Evolutionary conservation across 2,329 filamentous ascomycete genomes (phyloP).

Genomic region (Monosporascus sp.): DNA sequence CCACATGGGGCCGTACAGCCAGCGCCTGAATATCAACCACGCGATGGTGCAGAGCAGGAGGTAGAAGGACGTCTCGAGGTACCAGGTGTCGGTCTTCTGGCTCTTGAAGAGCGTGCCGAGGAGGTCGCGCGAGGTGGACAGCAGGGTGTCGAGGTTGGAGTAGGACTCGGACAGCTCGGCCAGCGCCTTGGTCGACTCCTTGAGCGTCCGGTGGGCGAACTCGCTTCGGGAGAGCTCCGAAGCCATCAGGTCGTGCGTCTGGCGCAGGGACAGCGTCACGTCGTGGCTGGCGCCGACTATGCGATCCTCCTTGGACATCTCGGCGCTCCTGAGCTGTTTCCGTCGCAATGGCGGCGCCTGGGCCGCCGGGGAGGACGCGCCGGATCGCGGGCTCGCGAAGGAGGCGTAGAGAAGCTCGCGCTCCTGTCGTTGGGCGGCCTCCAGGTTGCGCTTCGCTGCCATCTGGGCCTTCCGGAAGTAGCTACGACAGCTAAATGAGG

Average conservation of each 20-base stretch:
- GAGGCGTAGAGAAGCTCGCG: slow-evolving; percentile 68
- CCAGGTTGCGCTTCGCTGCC: slow-evolving; percentile 68
- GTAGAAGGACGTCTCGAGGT: slow-evolving; percentile 85
- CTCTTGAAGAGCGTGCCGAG: slow-evolving; percentile 75
- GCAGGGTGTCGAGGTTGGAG: slow-evolving; percentile 68
- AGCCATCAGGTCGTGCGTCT: slow-evolving; percentile 83
- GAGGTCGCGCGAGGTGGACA: slow-evolving; percentile 68
- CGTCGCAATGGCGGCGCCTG: slow-evolving; percentile 14
- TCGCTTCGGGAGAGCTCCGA: slow-evolving; percentile 78
- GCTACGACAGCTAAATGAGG: slow-evolving; percentile 42
- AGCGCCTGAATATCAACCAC: slow-evolving; percentile 81
- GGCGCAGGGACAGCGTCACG: slow-evolving; percentile 76
- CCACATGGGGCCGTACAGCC: slow-evolving; percentile 85
- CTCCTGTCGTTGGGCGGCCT: slow-evolving; percentile 69
- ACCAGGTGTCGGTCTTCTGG: slow-evolving; percentile 98
- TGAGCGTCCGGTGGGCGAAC: slow-evolving; percentile 85
- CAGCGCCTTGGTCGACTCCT: slow-evolving; percentile 79
- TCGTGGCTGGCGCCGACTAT: slow-evolving; percentile 71
- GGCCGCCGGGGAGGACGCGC: slow-evolving; percentile 29
- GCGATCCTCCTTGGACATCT: slow-evolving; percentile 55
- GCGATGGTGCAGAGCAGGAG: slow-evolving; percentile 69
- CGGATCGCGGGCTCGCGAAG: slow-evolving; percentile 42
- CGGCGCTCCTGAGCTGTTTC: slow-evolving; percentile 28
- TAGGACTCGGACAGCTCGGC: slow-evolving; percentile 77
- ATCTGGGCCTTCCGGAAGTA: slow-evolving; percentile 80